Percentiles rank a stretch among this genome's conserved stretches.
Evolutionary conservation across 257 asterid species (phyloP).

Genomic region (Schizonepeta tenuifolia): DNA sequence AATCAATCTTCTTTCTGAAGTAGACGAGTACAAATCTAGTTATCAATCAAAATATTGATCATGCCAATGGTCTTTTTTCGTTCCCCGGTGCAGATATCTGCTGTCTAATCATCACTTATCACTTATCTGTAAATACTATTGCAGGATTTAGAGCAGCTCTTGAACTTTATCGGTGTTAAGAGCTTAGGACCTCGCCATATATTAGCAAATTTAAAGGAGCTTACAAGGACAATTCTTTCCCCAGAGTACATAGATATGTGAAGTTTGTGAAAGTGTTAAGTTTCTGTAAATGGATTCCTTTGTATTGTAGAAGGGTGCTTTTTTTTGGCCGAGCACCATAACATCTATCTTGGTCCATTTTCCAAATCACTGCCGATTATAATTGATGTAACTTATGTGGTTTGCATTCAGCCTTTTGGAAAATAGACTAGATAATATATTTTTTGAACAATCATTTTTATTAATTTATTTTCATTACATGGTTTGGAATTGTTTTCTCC

Average conservation of each 20-base stretch:
- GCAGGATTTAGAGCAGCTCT: conserved; percentile 93
- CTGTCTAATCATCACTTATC: neutral
- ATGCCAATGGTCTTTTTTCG: neutral
- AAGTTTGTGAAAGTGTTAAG: conserved; percentile 46
- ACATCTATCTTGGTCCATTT: conserved; percentile 32
- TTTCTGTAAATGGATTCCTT: conserved; percentile 58
- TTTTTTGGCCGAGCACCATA: conserved; percentile 52
- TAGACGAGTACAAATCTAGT: neutral
- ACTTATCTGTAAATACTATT: conserved; percentile 10
- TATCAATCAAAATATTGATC: neutral
- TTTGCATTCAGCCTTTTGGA: conserved; percentile 15
- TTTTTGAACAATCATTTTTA: neutral
- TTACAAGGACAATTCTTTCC: conserved; percentile 73
- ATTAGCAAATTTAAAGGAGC: conserved; percentile 82
- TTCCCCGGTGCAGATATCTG: neutral
- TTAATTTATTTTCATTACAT: neutral
- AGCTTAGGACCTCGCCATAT: conserved; percentile 95
- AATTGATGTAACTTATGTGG: conserved; percentile 27
- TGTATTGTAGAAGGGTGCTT: conserved; percentile 60
- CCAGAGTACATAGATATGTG: conserved; percentile 69
- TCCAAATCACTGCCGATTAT: conserved; percentile 39
- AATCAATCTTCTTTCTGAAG: conserved; percentile 3
- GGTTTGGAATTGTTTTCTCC: neutral
- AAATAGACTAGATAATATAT: conserved; percentile 13
- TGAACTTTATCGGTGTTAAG: conserved; percentile 83